Conservation (phyloP, 257 asterid species). For the Rehmannia glutinosa region DNA sequence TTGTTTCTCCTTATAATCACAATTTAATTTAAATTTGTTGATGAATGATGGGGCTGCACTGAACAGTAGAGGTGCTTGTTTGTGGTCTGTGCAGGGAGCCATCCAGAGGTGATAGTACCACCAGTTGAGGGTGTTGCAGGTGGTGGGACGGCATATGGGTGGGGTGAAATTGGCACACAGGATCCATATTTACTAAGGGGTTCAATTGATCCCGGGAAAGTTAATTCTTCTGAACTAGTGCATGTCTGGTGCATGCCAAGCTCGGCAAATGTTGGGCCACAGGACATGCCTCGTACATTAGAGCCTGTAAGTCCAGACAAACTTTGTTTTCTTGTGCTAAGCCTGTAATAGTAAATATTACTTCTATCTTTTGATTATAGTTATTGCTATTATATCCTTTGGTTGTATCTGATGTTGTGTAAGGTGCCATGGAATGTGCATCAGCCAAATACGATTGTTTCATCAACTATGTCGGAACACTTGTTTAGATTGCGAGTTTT, state of each 20-base stretch:
- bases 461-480: neutral
- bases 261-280: constrained; percentile 89
- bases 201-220: constrained; percentile 71
- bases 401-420: neutral
- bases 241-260: constrained; percentile 97
- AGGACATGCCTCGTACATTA: constrained; percentile 79
- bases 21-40: neutral
- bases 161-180: constrained; percentile 59
- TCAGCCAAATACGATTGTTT: neutral
- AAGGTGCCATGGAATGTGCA: neutral
- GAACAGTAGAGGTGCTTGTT: neutral
- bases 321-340: constrained; percentile 9
- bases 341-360: neutral
- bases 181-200: constrained; percentile 58
- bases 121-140: constrained; percentile 99
- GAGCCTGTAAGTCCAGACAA: constrained; percentile 62
- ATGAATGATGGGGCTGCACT: neutral
- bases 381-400: neutral
- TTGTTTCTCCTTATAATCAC: neutral
- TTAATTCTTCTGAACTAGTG: constrained; percentile 71
- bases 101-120: constrained; percentile 54
- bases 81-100: constrained; percentile 48
- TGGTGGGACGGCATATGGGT: constrained; percentile 97
- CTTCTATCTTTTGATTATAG: constrained; percentile 2
- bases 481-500: neutral